Conservation (phyloP, 495 filamentous ascomycete species). For the Penicillium cosmopolitanum region DNA sequence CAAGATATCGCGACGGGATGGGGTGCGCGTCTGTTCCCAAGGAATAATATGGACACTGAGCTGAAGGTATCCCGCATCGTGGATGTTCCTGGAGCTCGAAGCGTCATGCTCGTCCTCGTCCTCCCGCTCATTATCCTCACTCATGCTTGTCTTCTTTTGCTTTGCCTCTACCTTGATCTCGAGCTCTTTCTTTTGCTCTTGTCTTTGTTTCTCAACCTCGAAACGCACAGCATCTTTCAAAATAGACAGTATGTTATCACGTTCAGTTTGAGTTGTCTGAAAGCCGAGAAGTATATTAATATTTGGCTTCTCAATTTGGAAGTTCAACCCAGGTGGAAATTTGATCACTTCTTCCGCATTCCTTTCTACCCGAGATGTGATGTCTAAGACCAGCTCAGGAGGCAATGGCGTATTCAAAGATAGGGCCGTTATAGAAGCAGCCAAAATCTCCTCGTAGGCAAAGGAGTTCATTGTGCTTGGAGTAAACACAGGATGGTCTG, state of each 20-base stretch:
- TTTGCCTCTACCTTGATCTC: neutral
- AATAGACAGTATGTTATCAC: neutral
- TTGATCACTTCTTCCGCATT: neutral
- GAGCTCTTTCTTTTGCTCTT: neutral
- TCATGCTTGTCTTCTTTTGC: neutral
- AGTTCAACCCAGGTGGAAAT: neutral
- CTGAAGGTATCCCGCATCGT: neutral
- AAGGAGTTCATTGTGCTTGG: neutral
- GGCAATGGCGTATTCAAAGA: slow-evolving; percentile 1
- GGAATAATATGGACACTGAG: slow-evolving; percentile 7
- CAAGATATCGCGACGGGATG: slow-evolving; percentile 12
- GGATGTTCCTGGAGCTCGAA: neutral
- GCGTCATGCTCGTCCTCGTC: neutral
- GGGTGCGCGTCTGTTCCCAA: slow-evolving; percentile 4
- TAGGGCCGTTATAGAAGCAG: neutral
- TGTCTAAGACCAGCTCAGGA: slow-evolving; percentile 1
- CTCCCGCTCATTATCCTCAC: no score
- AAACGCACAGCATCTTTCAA: neutral
- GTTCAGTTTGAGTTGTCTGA: slow-evolving; percentile 9
- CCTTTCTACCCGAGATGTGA: neutral
- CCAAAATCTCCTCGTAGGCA: slow-evolving; percentile 1
- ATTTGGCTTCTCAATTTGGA: neutral
- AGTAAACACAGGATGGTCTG: slow-evolving; percentile 10
- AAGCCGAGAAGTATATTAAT: slow-evolving; percentile 16
- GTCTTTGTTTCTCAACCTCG: neutral